Evolutionary conservation across 208 protist genomes (phyloP), one percentile per base, ranked within the genome.

Genomic region (Crithidia bombi): DNA sequence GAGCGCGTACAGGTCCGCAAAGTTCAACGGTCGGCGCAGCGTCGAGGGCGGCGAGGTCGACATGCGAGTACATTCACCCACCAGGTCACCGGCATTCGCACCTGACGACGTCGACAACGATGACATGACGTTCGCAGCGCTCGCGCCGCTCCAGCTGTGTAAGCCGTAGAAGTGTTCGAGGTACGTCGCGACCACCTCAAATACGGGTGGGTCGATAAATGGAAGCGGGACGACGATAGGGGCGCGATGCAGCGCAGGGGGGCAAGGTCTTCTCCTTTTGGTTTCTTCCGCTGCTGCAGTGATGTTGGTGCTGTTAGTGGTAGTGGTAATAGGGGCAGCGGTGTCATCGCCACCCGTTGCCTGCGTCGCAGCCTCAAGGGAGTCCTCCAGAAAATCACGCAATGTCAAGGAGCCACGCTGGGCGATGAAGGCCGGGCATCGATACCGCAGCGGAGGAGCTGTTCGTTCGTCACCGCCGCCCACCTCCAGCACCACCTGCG

Each of bases 131-230:
- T 41, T 47, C 7, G 43, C n/a, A 10, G 49, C 47, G 0, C 33
- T 50, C 23, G 44, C 23, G 52, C 47, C 19, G 39, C n/a, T n/a
- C 23, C 30, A 19, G 4, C 35, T 21, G 6, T 44, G 28, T 58
- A 85, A 17, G 5, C 70, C 71, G 61, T 89, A 85, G 51, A 92
- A 92, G 76, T 91, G 84, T 62, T 94, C 89, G 74, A 86, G 47
- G 66, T 91, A 94, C 14, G 85, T 43, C 25, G 85, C 82, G 5
- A 92, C 72, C 47, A 73, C 79, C 51, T 85, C 58, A 68, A 94
- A 94, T 12, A 72, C 54, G 2, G 35, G 39, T 6, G 44, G 23
- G 30, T 65, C 33, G 5, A 94, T 17, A 32, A 82, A 82, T 14
- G 81, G 73, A 1, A 91, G 75, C 4, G 78, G 81, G 17, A 90